These are phyloP conservation scores for Phalaenopsis hybrid DNA, from an alignment of 116 monocot species.

Conservation along the genomic window DNA sequence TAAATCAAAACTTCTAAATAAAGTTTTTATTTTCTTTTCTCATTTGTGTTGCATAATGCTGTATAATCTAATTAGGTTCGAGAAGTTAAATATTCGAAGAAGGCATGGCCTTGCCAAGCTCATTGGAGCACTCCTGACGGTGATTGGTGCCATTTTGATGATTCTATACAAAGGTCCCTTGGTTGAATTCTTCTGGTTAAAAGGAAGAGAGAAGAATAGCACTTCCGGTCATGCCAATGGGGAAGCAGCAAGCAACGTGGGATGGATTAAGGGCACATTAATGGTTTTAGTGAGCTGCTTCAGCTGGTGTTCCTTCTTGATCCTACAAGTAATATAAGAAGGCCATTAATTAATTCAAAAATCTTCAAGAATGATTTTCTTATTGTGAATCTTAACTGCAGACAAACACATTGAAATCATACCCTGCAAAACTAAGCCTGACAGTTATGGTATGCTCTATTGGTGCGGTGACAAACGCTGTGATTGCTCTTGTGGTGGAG, in stretches of 20 bases:
- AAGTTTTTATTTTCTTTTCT: background rate
- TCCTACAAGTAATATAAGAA: slow-evolving; percentile 32
- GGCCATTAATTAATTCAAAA: background rate
- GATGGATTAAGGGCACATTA: slow-evolving; percentile 26
- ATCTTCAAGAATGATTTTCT: background rate
- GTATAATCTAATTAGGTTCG: slow-evolving; percentile 5
- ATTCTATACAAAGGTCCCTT: slow-evolving; percentile 35
- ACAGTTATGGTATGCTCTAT: slow-evolving; percentile 29
- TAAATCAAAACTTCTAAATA: background rate
- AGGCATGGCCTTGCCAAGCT: slow-evolving; percentile 34
- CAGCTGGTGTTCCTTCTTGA: slow-evolving; percentile 33
- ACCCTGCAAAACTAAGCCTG: slow-evolving; percentile 46
- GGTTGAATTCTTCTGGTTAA: slow-evolving; percentile 10
- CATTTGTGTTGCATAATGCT: background rate
- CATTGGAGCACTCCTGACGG: slow-evolving; percentile 23
- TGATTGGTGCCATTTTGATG: slow-evolving; percentile 45
- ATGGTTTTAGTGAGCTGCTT: slow-evolving; percentile 24
- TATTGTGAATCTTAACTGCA: background rate
- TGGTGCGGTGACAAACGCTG: slow-evolving; percentile 22
- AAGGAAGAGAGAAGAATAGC: slow-evolving; percentile 9
- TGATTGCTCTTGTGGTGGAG: slow-evolving; percentile 25
- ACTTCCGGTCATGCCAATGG: background rate
- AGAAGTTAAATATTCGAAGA: slow-evolving; percentile 26
- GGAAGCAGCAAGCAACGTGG: background rate
- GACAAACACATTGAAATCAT: slow-evolving; percentile 30